Evolutionary conservation across 108 stramenopile genomes (phyloP).

Genomic region (Mediolabrus comicus): DNA sequence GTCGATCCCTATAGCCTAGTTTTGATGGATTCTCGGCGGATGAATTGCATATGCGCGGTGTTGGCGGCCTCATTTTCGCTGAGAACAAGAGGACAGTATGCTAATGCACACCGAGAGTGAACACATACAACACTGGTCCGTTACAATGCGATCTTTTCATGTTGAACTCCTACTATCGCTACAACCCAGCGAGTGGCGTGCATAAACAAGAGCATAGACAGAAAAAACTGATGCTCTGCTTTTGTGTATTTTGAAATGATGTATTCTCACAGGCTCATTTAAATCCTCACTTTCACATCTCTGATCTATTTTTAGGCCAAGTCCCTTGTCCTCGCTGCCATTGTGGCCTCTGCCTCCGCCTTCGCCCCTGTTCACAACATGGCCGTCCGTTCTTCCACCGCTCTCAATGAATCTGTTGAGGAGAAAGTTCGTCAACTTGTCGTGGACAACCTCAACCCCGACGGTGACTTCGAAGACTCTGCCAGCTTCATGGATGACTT

Average conservation of each 20-base stretch:
- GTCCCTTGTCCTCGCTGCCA: constrained; percentile 62
- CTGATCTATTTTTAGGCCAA: constrained; percentile 35
- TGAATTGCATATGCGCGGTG: too few species aligned
- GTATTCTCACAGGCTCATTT: background rate
- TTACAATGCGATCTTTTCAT: too few species aligned
- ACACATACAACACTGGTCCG: too few species aligned
- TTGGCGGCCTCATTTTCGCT: too few species aligned
- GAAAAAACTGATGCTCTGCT: too few species aligned
- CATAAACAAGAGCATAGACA: too few species aligned
- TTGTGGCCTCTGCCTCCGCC: constrained; percentile 73
- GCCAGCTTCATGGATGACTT: constrained; percentile 95
- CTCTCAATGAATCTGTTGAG: constrained; percentile 50
- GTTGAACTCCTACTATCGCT: too few species aligned
- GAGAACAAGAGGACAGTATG: too few species aligned
- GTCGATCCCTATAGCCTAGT: background rate
- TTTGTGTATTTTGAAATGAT: too few species aligned
- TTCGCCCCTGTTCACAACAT: constrained; percentile 59
- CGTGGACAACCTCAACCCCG: constrained; percentile 32
- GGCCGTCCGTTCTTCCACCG: constrained; percentile 42
- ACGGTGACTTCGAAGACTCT: constrained; percentile 61
- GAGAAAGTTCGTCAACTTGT: constrained; percentile 53
- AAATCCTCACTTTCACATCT: too few species aligned
- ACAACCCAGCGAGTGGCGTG: too few species aligned
- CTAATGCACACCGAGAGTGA: too few species aligned
- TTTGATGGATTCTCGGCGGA: background rate